A percentile compares a stretch with the other conserved stretches of the same genome.
These are phyloP conservation scores for Euphorbia schlechtendalii DNA, from an alignment of 441 rosid genomes.

Conservation along the genomic window DNA sequence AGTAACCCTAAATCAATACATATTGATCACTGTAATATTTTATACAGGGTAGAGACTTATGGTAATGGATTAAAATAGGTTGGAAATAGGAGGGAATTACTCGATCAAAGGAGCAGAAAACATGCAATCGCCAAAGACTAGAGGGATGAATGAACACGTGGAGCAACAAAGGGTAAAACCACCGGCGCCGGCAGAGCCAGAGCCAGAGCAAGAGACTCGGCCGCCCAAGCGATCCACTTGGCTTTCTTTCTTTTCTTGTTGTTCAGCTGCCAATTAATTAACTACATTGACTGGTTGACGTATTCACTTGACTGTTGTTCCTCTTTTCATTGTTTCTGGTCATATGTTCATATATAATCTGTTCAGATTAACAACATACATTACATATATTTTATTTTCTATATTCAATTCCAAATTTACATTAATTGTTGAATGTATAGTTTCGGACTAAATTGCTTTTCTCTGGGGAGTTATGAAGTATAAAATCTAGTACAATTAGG, in stretches of 20 bases:
- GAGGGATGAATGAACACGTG: background rate
- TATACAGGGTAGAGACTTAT: too few species aligned
- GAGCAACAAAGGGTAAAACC: background rate
- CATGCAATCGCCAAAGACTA: background rate
- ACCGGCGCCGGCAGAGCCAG: constrained; percentile 8
- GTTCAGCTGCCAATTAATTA: constrained; percentile 19
- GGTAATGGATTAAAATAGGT: background rate
- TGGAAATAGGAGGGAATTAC: background rate
- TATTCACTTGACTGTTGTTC: background rate
- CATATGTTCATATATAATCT: too few species aligned
- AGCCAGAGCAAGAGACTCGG: constrained; percentile 12
- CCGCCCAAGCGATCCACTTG: constrained; percentile 26
- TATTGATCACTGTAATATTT: too few species aligned
- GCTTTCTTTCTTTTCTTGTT: constrained; percentile 58
- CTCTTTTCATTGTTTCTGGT: background rate
- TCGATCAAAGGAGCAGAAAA: background rate
- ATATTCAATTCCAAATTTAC: too few species aligned
- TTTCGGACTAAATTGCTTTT: too few species aligned
- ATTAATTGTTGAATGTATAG: too few species aligned
- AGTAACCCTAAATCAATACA: too few species aligned
- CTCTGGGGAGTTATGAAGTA: too few species aligned
- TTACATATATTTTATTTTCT: too few species aligned
- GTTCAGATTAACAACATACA: too few species aligned
- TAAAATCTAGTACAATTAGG: too few species aligned
- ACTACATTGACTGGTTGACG: too few species aligned